Conservation (phyloP, 148 eudicot genomes). For the Pharnaceum exiguum region DNA sequence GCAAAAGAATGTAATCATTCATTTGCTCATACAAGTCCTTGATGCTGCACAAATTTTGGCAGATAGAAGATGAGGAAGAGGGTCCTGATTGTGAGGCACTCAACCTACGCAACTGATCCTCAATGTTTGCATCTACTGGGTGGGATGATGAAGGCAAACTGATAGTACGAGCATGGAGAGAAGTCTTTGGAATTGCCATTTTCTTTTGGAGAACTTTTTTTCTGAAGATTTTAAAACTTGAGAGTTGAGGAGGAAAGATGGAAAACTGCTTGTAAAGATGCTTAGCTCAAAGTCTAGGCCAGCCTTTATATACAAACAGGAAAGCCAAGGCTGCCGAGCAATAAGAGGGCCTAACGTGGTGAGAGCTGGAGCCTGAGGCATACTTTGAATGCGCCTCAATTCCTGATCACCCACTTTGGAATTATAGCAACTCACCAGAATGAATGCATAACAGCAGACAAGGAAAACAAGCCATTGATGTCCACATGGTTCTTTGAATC, state of each 20-base stretch:
- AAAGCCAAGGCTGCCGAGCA: no score
- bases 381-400: no score
- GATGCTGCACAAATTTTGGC: conserved; percentile 5
- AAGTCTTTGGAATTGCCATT: background rate
- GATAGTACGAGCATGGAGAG: conserved; percentile 8
- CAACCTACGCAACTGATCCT: background rate
- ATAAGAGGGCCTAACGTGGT: no score
- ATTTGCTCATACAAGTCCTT: conserved; percentile 8
- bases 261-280: no score
- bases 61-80: background rate
- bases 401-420: no score
- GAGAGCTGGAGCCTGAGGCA: no score
- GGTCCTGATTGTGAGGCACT: background rate
- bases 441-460: no score
- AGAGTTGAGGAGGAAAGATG: background rate
- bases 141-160: conserved; percentile 5
- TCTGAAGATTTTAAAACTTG: background rate
- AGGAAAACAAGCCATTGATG: no score
- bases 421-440: no score
- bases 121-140: background rate
- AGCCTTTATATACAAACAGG: background rate
- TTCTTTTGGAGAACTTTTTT: background rate
- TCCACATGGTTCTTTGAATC: no score
- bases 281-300: background rate
- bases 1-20: background rate